Evolutionary conservation across 257 asterid genomes (phyloP), one percentile per base, ranked within the genome.

Genomic region (Salvia rosmarinus): DNA sequence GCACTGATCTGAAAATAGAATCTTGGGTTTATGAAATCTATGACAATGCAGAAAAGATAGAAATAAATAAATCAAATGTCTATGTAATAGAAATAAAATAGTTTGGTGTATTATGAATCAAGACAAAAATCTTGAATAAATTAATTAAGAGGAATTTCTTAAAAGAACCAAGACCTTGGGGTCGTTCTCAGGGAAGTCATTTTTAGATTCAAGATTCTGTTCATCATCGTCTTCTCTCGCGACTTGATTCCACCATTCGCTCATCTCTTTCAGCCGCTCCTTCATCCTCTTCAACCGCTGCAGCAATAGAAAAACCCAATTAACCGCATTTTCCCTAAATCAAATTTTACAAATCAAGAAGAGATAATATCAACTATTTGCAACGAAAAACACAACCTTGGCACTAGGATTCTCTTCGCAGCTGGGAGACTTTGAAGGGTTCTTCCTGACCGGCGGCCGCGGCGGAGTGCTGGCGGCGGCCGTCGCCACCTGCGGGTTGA

Each of bases 271-370:
- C 74, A 82, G 55, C 70, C 73, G 51, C 47, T 80, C 81, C 72
- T 58, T 78, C 73, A 85, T 76, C 65, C 81, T 76, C 64, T 52
- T 82, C 82, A 82, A 66, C 78, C 82, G 76, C 90, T 85, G 85
- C 54, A 65, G 6, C 40, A 11, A 14, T 11, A 57, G n/a, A 5
- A 9, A 37, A 59, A 46, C 37, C 6, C 2, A 51, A 51, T 43
- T 3, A 54, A 28, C 12, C 23, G 16, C 61, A 25, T 10, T 62
- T 16, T 11, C 21, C 49, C 51, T n/a, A 19, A 2, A 44, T 67
- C 3, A 7, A 64, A 67, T 13, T 70, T 3, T 9, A 40, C 2
- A 23, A 50, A 9, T 3, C n/a, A n/a, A n/a, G n/a, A n/a, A n/a
- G n/a, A n/a, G n/a, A n/a, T n/a, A n/a, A n/a, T n/a, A n/a, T n/a